Evolutionary conservation across 495 filamentous ascomycete species (phyloP), one percentile per base, ranked within the genome.

Genomic region (Penicillium psychrofluorescens): DNA sequence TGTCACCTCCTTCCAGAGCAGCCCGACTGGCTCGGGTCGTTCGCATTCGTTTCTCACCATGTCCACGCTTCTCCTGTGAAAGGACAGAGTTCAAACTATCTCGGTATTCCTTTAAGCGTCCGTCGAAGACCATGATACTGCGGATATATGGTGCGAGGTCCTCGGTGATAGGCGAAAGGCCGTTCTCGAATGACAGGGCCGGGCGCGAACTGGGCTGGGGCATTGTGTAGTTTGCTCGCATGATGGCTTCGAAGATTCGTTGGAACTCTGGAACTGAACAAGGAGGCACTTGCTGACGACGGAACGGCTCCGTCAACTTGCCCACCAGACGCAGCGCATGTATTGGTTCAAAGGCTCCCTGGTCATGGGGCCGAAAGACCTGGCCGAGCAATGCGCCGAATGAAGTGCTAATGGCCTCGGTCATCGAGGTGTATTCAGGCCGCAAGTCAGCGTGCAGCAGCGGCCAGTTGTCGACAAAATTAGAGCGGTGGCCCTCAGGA

Each of bases 101-200:
- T 1, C 90, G 74, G 48, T 87, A 77, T 48, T 82, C 71, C 39
- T 85, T 80, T 0, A 90, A 72, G 9, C 70, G 72, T 4, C 80
- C 64, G 48, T 95, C 91, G 54, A 85, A 85, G 0, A 79, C 67
- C 27, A 88, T 81, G 50, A 96, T 95, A 8, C 73, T 68, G 13
- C 92, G 83, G 14, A 95, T 75, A 50, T 86, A 96, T 0, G 90
- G 91, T 0, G 86, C 88, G 7, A 95, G 63, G 46, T 98, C 92
- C 36, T 84, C 72, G 5, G 70, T 68, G 30, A 95, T 75, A 8
- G 79, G 66, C 3, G 64, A 53, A 33, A 81, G 55, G 0, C 80
- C 77, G 31, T 86, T 77, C 44, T 94, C 86, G 46, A 95, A 86
- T 0, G 81, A 74, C 0, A 86, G 88, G 0, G 78, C 59, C 12